A percentile compares a stretch with the other conserved stretches of the same genome.
Evolutionary conservation across 352 stramenopile genomes (phyloP).

Genomic region (Globisporangium emineosum): DNA sequence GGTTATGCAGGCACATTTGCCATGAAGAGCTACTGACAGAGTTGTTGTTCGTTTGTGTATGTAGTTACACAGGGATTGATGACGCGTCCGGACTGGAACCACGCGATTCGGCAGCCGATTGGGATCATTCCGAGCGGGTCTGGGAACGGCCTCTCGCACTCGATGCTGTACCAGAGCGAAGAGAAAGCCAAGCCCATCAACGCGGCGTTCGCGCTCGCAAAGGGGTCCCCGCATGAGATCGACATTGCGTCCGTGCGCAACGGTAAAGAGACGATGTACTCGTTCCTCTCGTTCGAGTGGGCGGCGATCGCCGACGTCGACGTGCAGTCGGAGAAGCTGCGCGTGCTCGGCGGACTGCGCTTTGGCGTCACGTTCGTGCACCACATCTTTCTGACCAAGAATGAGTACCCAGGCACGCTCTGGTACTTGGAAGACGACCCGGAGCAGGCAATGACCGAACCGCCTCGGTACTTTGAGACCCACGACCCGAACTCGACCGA

Average conservation of each 20-base stretch:
- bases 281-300: slow-evolving; percentile 82
- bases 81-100: slow-evolving; percentile 65
- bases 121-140: slow-evolving; percentile 57
- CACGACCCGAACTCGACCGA: slow-evolving; percentile 28
- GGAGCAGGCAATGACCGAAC: slow-evolving; percentile 10
- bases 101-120: slow-evolving; percentile 60
- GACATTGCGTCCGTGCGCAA: slow-evolving; percentile 68
- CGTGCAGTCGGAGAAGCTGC: slow-evolving; percentile 68
- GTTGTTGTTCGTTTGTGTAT: not conserved
- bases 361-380: slow-evolving; percentile 65
- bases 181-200: slow-evolving; percentile 47
- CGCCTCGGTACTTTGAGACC: slow-evolving; percentile 34
- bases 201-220: slow-evolving; percentile 61
- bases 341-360: slow-evolving; percentile 51
- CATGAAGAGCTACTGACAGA: not conserved
- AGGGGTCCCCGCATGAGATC: slow-evolving; percentile 58
- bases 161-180: slow-evolving; percentile 49
- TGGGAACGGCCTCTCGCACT: slow-evolving; percentile 69
- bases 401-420: slow-evolving; percentile 54
- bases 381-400: slow-evolving; percentile 50
- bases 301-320: slow-evolving; percentile 83
- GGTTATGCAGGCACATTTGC: not conserved
- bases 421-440: slow-evolving; percentile 55
- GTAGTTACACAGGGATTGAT: slow-evolving; percentile 75
- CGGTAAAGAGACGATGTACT: slow-evolving; percentile 58